Evolutionary conservation across 2,329 filamentous ascomycete species (phyloP), one percentile per base, ranked within the genome.

Genomic region (Microdochium bolleyi): DNA sequence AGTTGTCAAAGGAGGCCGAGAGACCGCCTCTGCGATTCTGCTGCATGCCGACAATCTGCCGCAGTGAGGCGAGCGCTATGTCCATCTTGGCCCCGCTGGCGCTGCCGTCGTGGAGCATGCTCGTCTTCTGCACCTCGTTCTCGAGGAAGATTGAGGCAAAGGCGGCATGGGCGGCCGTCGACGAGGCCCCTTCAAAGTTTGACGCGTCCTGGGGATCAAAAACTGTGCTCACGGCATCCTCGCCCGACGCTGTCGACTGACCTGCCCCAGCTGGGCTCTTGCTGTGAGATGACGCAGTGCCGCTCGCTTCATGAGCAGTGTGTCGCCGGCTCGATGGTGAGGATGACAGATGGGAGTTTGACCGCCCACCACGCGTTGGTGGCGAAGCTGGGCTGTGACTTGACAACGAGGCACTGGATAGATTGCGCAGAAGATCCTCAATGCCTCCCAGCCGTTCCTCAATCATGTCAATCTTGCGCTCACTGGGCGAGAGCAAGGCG

Each of bases 191-290:
- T 48, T 76, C 73, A 9, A 75, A 67, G 7, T 61, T 56, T 16
- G 61, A 77, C n/a, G 75, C 74, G 53, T 74, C 70, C 58, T 82
- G 77, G 22, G 80, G 71, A 41, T 81, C 78, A 58, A 80, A 79
- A n/a, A 70, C 71, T 2, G 79, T 75, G 53, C 54, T 76, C 70
- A 59, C 75, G 72, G 14, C 68, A 53, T 66, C 71, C 41, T 73
- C 71, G 54, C 65, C 65, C 63, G 24, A 55, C 49, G 52, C 55
- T 38, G 56, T 59, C 21, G 41, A 19, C 27, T 30, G 27, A 2
- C 16, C 41, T 3, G n/a, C 13, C n/a, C 41, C 41, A 4, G 21
- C 41, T 22, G 41, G 41, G 41, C 41, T 46, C 21, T 46, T 46
- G 41, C 41, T 13, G 19, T 46, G 41, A 46, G 41, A 46, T 22